Conservation (phyloP, 1,139 yeast genomes). For the Debaryomyces subglobosus region DNA sequence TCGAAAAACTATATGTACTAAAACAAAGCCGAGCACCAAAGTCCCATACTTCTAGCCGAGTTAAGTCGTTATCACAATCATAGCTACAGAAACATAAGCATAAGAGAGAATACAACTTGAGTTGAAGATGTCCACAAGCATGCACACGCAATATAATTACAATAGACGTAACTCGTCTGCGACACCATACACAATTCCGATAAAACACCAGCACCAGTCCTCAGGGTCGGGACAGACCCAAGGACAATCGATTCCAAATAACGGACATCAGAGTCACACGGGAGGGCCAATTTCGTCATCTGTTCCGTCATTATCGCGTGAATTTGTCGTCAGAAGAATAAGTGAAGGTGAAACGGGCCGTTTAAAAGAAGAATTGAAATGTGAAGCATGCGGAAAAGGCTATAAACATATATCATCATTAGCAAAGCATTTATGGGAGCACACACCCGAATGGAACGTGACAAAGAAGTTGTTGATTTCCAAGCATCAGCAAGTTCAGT, state of each 20-base stretch:
- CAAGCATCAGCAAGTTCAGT: conserved; percentile 90
- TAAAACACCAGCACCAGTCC: conserved; percentile 26
- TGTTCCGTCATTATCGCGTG: conserved; percentile 61
- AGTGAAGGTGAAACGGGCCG: conserved; percentile 88
- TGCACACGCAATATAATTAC: conserved; percentile 35
- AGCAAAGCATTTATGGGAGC: conserved; percentile 76
- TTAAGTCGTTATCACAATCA: not conserved
- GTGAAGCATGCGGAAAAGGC: conserved; percentile 91
- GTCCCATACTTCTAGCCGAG: not conserved
- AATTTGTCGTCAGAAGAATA: conserved; percentile 78
- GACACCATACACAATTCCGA: conserved; percentile 41
- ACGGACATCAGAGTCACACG: conserved; percentile 6
- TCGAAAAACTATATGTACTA: conserved; percentile 2
- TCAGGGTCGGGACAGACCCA: not conserved
- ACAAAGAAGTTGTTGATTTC: conserved; percentile 78
- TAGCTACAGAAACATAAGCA: not conserved
- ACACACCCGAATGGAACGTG: conserved; percentile 90
- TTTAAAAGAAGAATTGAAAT: conserved; percentile 77
- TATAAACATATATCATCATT: conserved; percentile 83
- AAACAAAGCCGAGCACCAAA: not conserved
- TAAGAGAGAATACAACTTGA: not conserved
- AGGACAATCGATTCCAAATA: conserved; percentile 2
- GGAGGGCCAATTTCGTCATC: conserved; percentile 29
- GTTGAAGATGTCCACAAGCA: conserved; percentile 28
- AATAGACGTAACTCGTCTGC: conserved; percentile 36